phyloP scores from a whole-genome alignment of 2,329 filamentous ascomycete species.

The Neocucurbitaria cava region DNA sequence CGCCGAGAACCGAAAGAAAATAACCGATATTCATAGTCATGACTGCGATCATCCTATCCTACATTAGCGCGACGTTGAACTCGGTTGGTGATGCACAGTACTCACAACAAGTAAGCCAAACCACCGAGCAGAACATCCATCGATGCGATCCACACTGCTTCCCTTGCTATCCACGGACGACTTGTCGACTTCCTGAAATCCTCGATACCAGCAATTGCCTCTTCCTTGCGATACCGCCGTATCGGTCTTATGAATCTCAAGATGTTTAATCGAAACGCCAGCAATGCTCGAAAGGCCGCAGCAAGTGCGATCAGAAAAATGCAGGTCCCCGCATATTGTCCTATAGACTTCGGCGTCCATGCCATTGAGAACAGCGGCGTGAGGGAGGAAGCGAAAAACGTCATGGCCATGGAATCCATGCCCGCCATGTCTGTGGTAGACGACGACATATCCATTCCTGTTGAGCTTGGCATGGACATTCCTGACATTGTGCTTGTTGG shows the following conservation, averaged over 20 bases:
- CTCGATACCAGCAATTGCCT: conserved; percentile 5
- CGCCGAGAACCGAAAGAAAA: conserved; percentile 75
- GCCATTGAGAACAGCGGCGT: conserved; percentile 69
- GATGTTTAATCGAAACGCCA: conserved; percentile 67
- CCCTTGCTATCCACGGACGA: conserved; percentile 77
- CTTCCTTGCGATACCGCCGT: conserved; percentile 62
- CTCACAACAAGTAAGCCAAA: conserved; percentile 85
- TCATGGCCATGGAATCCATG: conserved; percentile 57
- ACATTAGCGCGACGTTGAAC: neutral
- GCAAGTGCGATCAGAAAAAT: conserved; percentile 84
- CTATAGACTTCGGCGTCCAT: conserved; percentile 74
- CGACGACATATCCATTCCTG: conserved; percentile 18
- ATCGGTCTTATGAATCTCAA: conserved; percentile 68
- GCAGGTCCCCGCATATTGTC: conserved; percentile 83
- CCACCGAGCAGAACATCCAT: conserved; percentile 75
- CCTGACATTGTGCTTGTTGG: conserved; percentile 12
- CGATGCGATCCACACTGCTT: conserved; percentile 74
- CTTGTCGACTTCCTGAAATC: no score
- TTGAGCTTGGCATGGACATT: conserved; percentile 18
- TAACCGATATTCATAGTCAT: conserved; percentile 90
- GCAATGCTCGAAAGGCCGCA: conserved; percentile 69
- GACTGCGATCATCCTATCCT: conserved; percentile 79
- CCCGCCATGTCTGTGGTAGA: conserved; percentile 13
- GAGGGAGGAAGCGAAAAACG: conserved; percentile 67
- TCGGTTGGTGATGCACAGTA: conserved; percentile 27